These are phyloP conservation scores for Xanthoceras sorbifolium DNA, from an alignment of 345 rosid species.

Conservation along the genomic window DNA sequence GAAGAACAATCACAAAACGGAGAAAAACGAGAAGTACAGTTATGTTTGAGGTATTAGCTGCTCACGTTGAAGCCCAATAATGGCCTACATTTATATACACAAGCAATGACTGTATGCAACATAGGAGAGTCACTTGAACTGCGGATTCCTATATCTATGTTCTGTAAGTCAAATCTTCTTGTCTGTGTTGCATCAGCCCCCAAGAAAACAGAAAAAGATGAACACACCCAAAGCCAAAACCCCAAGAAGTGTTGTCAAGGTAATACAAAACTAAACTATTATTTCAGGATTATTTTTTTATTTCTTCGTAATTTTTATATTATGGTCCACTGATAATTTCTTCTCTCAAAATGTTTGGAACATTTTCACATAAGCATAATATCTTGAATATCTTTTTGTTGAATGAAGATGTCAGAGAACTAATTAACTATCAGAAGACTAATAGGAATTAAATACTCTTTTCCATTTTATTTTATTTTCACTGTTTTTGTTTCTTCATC, in stretches of 20 bases:
- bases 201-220: conserved; percentile 51
- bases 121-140: not conserved
- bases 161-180: conserved; percentile 22
- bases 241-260: conserved; percentile 55
- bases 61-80: not conserved
- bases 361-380: not conserved
- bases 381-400: not conserved
- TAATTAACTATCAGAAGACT: not conserved
- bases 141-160: not conserved
- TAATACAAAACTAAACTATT: conserved; percentile 25
- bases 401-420: not conserved
- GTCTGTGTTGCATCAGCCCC: conserved; percentile 52
- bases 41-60: conserved; percentile 69
- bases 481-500: not conserved
- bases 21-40: conserved; percentile 66
- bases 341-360: not conserved
- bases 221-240: conserved; percentile 53
- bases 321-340: not conserved
- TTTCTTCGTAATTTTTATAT: not conserved
- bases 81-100: not conserved
- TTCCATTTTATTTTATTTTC: not conserved
- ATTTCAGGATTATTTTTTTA: not conserved
- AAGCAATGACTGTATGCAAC: conserved; percentile 7
- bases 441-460: not conserved
- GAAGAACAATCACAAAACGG: conserved; percentile 64